Evolutionary conservation across 176 grass and related monocot genomes (phyloP).

Genomic region (barley (Hordeum vulgare)): DNA sequence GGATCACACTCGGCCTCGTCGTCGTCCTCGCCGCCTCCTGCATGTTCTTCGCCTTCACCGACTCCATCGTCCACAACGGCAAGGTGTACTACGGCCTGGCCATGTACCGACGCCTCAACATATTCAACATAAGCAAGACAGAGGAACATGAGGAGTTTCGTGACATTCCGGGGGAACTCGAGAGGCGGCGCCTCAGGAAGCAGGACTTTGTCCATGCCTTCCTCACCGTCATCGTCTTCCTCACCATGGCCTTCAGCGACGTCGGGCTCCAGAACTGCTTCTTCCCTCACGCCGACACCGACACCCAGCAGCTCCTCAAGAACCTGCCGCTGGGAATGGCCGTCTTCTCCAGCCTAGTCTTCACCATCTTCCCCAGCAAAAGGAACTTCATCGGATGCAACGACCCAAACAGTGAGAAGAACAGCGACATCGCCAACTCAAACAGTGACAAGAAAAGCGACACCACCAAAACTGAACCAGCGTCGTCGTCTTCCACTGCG

Average conservation of each 20-base stretch:
- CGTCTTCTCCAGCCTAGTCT: conserved; percentile 32
- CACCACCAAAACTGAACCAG: too few species aligned
- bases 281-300: conserved; percentile 5
- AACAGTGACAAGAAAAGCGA: neutral
- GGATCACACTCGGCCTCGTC: neutral
- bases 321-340: conserved; percentile 1
- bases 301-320: conserved; percentile 17
- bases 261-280: neutral
- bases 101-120: conserved; percentile 10
- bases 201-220: conserved; percentile 25
- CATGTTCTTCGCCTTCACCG: conserved; percentile 38
- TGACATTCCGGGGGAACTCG: neutral
- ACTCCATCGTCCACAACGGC: conserved; percentile 17
- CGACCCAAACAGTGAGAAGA: neutral
- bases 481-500: too few species aligned
- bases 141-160: neutral
- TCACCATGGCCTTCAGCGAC: too few species aligned
- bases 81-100: conserved; percentile 50
- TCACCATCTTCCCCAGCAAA: neutral
- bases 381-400: neutral
- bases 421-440: neutral
- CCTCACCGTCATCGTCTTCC: neutral
- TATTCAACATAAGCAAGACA: conserved; percentile 1
- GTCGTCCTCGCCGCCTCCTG: conserved; percentile 5
- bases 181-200: neutral